Percentiles rank a stretch among this genome's conserved stretches.
These are phyloP conservation scores for Paracorniculantispora psalliotae DNA, from an alignment of 2,329 filamentous ascomycete genomes.

Conservation along the genomic window DNA sequence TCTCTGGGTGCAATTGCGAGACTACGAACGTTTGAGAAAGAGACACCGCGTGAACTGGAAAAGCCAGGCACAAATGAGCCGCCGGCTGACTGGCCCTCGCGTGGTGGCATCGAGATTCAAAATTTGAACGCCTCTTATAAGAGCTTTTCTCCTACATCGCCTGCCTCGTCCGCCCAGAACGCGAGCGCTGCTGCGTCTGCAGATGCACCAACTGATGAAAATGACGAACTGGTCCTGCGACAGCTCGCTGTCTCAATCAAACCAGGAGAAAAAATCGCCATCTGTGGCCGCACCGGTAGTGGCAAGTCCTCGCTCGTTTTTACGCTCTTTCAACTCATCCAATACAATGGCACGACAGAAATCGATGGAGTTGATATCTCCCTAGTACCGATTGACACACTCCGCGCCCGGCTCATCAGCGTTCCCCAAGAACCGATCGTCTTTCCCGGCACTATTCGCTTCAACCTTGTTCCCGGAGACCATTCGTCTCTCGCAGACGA, in stretches of 20 bases:
- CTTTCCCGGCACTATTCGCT: conserved; percentile 1
- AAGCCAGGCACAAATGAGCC: not conserved
- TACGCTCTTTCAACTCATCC: not conserved
- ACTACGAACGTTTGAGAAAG: not conserved
- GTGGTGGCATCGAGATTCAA: conserved; percentile 8
- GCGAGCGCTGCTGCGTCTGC: conserved; percentile 22
- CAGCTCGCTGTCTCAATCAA: conserved; percentile 24
- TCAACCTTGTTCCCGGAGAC: conserved; percentile 1
- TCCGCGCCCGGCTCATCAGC: conserved; percentile 15
- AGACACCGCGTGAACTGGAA: not conserved
- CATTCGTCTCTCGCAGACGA: not conserved
- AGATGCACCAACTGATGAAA: conserved; percentile 20
- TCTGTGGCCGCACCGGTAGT: conserved; percentile 2
- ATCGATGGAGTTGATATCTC: conserved; percentile 13
- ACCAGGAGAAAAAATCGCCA: conserved; percentile 19
- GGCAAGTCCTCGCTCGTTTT: conserved; percentile 6
- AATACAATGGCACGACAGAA: not conserved
- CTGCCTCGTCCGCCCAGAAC: not conserved
- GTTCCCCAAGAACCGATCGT: conserved; percentile 15
- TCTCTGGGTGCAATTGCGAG: conserved; percentile 2
- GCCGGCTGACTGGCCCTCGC: not conserved
- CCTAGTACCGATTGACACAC: conserved; percentile 9
- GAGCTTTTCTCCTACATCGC: not conserved
- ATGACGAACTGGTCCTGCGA: conserved; percentile 19
- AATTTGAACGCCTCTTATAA: not conserved